Base-by-base conservation (phyloP, 2,329 filamentous ascomycete species). In the Diaporthe helianthi region DNA sequence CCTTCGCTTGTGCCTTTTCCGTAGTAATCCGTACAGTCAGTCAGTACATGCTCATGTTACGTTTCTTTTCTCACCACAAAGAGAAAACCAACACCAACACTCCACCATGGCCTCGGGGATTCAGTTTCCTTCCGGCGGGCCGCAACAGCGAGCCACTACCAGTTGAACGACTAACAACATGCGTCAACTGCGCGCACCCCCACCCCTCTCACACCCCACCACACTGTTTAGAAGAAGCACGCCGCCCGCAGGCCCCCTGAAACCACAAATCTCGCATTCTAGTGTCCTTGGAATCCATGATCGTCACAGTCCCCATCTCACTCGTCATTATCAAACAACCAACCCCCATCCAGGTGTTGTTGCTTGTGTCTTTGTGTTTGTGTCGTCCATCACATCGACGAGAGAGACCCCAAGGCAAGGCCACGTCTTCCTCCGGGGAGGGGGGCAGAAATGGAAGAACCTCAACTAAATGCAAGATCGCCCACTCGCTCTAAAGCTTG, bases 381-480 rank as follows among this genome's bases (percentile, higher is more conserved):
- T 10, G 33, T 15, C 33, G 33, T 36, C 33, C 7, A 7, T 10
- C 6, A 36, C 2, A 36, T 19, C 15, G 26, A 26, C 38, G 41
- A 10, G 29, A 12, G 22, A 41, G 44, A 13, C n/a, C 13, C 44
- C 29, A 63, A 36, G 17, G 29, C 58, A 63, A n/a, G n/a, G n/a
- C n/a, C n/a, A n/a, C n/a, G n/a, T n/a, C n/a, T n/a, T n/a, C n/a
- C n/a, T n/a, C n/a, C n/a, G n/a, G n/a, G n/a, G n/a, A n/a, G n/a
- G n/a, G n/a, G n/a, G n/a, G n/a, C n/a, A n/a, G n/a, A n/a, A n/a
- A n/a, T n/a, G n/a, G n/a, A n/a, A n/a, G n/a, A 44, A 49, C 58
- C 58, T 63, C 58, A 44, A 49, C 58, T 63, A 63, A 63, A 63
- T 63, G 58, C 44, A 63, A 26, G 58, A 63, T 63, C 58, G 58